Base-by-base conservation (phyloP, 345 rosid species). In the Hibiscus tridactylites region DNA sequence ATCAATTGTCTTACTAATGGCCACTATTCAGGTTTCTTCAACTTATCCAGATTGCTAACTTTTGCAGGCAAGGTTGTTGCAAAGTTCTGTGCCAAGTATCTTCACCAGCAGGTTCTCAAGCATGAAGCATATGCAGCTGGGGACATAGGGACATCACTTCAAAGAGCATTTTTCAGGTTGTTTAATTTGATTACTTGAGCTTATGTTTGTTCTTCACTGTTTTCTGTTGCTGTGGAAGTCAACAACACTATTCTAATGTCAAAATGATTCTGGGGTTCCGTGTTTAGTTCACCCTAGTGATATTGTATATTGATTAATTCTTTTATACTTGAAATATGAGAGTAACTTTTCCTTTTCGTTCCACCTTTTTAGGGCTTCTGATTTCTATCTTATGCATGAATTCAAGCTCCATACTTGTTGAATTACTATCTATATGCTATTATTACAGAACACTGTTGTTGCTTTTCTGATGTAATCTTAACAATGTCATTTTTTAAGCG, bases 1-100 rank as follows among this genome's bases (percentile, higher is more conserved):
- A 47, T 37, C 1, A 37, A 37, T 0, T 37, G 42, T 37, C 68
- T 29, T 3, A 24, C 2, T 67, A 17, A 16, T 49, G 71, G 44
- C 12, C 15, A 7, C 26, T n/a, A 26, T 61, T 29, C 33, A 61
- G n/a, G 29, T n/a, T 52, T 61, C 46, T 61, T 28, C 60, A 29
- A 44, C 70, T 53, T 7, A 46, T 37, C 5, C 59, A 29, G 29
- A 39, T 44, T 8, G 26, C 46, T 71, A 59, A 58, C 79, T 79
- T 79, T 79, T 79, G 54, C 85, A 93, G 98, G 98, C 67, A 90
- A 89, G 83, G 95, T 90, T 63, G 98, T 93, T 73, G 87, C 98
- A 47, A 93, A 93, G 80, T 93, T 93, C 79, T 93, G 97, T 71
- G 93, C 95, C 73, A 93, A 93, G 83, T 89, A 39, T 86, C 89